These are phyloP conservation scores for Aspergillus steynii DNA, from an alignment of 495 filamentous ascomycete genomes.

Conservation along the genomic window DNA sequence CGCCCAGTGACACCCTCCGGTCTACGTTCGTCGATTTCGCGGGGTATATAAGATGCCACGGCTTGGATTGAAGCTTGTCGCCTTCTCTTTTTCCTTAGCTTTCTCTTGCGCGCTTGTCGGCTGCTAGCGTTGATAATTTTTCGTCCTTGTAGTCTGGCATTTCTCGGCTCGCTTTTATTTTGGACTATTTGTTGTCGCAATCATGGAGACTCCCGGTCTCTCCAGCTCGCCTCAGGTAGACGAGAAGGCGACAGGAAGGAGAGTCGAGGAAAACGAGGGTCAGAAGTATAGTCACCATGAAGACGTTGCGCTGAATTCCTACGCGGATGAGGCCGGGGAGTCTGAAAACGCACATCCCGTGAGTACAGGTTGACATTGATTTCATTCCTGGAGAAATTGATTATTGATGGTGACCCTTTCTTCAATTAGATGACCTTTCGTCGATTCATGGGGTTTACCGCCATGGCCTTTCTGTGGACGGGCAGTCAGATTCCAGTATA, in stretches of 20 bases:
- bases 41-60: neutral
- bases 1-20: neutral
- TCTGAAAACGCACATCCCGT: slow-evolving; percentile 19
- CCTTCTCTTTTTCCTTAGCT: neutral
- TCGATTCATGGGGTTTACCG: slow-evolving; percentile 58
- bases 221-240: slow-evolving; percentile 22
- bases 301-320: slow-evolving; percentile 15
- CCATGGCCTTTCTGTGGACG: slow-evolving; percentile 68
- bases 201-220: slow-evolving; percentile 13
- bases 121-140: neutral
- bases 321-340: slow-evolving; percentile 25
- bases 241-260: slow-evolving; percentile 27
- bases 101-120: neutral
- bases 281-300: slow-evolving; percentile 29
- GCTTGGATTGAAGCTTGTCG: slow-evolving; percentile 4
- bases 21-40: neutral
- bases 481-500: slow-evolving; percentile 66
- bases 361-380: slow-evolving; percentile 9
- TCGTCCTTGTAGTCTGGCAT: neutral
- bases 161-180: neutral
- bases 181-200: neutral
- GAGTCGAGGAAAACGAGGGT: slow-evolving; percentile 19
- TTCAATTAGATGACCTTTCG: slow-evolving; percentile 53
- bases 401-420: neutral
- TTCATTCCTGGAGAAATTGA: slow-evolving; percentile 14